Evolutionary conservation across 345 rosid species (phyloP).

Genomic region (Linum tenue): DNA sequence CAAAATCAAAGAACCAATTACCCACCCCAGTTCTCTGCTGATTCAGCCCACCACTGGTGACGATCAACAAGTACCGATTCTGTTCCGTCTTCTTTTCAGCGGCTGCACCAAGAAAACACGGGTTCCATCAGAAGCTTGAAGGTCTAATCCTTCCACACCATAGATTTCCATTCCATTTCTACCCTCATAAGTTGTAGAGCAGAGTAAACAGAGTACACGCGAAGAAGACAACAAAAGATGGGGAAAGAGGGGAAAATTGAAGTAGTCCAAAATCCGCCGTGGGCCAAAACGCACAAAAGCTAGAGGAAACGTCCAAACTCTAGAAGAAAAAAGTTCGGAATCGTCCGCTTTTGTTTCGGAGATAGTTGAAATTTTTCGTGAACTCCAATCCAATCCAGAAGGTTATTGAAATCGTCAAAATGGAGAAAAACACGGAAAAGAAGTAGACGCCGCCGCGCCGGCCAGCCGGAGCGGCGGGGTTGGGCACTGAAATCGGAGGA

Average conservation of each 20-base stretch:
- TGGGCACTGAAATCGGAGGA: neutral
- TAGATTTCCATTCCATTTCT: neutral
- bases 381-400: neutral
- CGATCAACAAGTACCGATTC: conserved; percentile 62
- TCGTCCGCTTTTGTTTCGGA: neutral
- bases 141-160: neutral
- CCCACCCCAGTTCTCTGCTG: conserved; percentile 93
- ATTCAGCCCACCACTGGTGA: conserved; percentile 91
- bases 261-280: too few relatives aligned
- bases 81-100: conserved; percentile 41
- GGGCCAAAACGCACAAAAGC: too few relatives aligned
- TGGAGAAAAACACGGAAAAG: neutral
- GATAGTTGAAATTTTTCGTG: neutral
- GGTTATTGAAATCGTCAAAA: too few relatives aligned
- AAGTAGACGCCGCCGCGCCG: neutral
- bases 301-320: neutral
- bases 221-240: neutral
- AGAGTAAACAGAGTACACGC: neutral
- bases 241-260: too few relatives aligned
- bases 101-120: conserved; percentile 24
- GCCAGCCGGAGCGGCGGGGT: too few relatives aligned
- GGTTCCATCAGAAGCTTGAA: neutral
- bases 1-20: neutral
- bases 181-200: neutral
- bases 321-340: neutral